These are phyloP conservation scores for Daldinia caldariorum DNA, from an alignment of 495 filamentous ascomycete species.

Conservation along the genomic window DNA sequence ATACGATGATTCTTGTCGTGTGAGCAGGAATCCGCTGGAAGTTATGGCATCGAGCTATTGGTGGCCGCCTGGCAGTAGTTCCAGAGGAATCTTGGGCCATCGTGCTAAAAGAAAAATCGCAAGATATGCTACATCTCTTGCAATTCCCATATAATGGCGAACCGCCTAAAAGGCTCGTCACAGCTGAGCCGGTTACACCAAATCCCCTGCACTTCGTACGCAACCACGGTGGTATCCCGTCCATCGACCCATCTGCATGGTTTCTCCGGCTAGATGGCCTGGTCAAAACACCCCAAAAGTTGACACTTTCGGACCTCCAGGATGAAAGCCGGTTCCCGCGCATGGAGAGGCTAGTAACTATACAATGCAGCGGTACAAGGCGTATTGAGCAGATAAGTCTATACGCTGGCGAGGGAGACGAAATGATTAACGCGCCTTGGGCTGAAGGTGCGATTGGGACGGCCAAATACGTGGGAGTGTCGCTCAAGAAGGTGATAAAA, in stretches of 20 bases:
- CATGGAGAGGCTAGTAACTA: constrained; percentile 63
- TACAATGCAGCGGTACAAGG: constrained; percentile 75
- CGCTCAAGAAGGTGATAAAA: constrained; percentile 73
- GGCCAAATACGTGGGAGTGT: constrained; percentile 68
- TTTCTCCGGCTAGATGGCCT: constrained; percentile 65
- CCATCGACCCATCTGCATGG: constrained; percentile 65
- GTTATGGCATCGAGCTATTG: constrained; percentile 69
- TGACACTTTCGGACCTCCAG: constrained; percentile 66
- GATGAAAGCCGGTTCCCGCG: constrained; percentile 66
- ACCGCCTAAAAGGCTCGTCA: constrained; percentile 62
- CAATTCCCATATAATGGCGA: constrained; percentile 80
- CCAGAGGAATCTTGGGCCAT: constrained; percentile 66
- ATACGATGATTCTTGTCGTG: background rate
- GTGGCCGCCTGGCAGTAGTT: constrained; percentile 57
- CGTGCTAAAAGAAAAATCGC: constrained; percentile 68
- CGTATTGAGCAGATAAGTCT: constrained; percentile 71
- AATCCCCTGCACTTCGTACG: constrained; percentile 71
- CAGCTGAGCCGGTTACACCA: constrained; percentile 63
- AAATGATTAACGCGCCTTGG: constrained; percentile 75
- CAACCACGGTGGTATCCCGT: constrained; percentile 72
- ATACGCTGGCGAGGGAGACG: constrained; percentile 73
- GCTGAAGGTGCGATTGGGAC: constrained; percentile 74
- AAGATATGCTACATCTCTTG: constrained; percentile 73
- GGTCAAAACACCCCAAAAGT: constrained; percentile 62
- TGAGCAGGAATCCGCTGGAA: constrained; percentile 68